These are phyloP conservation scores for Iberis amara DNA, from an alignment of 441 rosid species.

Conservation along the genomic window DNA sequence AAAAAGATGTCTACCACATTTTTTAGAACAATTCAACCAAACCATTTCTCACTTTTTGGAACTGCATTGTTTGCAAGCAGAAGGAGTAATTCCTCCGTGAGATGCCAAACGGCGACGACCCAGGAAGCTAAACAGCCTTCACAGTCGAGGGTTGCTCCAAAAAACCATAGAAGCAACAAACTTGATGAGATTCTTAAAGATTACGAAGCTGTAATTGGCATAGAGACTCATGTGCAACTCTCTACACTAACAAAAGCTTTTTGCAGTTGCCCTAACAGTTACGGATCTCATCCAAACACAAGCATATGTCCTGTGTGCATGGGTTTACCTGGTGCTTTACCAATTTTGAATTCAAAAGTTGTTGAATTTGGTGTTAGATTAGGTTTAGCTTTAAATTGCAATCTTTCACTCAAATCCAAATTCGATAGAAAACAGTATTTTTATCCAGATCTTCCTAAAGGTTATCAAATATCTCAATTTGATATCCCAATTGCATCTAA, in stretches of 20 bases:
- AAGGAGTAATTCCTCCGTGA: constrained; percentile 46
- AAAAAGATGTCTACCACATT: constrained; percentile 54
- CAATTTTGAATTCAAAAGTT: constrained; percentile 76
- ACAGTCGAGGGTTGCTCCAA: constrained; percentile 40
- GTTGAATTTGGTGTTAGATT: constrained; percentile 75
- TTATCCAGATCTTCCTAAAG: constrained; percentile 95
- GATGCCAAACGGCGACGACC: constrained; percentile 42
- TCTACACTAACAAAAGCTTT: constrained; percentile 82
- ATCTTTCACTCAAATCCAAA: constrained; percentile 67
- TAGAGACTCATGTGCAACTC: constrained; percentile 93
- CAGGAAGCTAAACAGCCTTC: constrained; percentile 46
- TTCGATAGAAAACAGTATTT: constrained; percentile 95
- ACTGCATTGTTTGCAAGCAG: constrained; percentile 37
- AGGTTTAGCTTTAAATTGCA: constrained; percentile 87
- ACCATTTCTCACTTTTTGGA: constrained; percentile 42
- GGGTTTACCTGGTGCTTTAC: constrained; percentile 93
- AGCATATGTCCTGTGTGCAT: constrained; percentile 83
- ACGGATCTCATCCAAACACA: constrained; percentile 72
- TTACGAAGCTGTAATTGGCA: constrained; percentile 79
- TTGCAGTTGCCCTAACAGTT: constrained; percentile 75
- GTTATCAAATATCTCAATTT: constrained; percentile 92
- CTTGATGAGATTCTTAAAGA: constrained; percentile 46
- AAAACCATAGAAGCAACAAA: constrained; percentile 35
- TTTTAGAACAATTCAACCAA: constrained; percentile 45
- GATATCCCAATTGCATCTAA: constrained; percentile 79